Evolutionary conservation across 2,329 filamentous ascomycete genomes (phyloP).

Genomic region (Colletotrichum eremochloae): DNA sequence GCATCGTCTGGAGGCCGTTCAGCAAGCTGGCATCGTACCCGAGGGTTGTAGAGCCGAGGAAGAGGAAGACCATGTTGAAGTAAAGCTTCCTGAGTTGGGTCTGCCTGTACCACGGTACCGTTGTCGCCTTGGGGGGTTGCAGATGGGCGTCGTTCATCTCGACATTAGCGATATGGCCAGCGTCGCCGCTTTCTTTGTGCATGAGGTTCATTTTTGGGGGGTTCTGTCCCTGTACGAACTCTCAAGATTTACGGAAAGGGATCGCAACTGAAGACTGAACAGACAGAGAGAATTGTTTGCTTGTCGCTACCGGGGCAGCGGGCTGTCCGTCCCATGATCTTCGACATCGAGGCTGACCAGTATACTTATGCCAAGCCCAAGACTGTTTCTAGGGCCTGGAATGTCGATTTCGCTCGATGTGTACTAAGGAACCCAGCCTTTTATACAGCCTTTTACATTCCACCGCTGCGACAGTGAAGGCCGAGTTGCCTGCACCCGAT

Average conservation of each 20-base stretch:
- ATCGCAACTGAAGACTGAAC: too few species aligned
- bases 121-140: slow-evolving; percentile 23
- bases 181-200: slow-evolving; percentile 27
- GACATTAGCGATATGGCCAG: slow-evolving; percentile 18
- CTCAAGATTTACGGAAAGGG: neutral
- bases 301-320: slow-evolving; percentile 2
- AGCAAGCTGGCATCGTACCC: slow-evolving; percentile 61
- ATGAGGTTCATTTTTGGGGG: slow-evolving; percentile 21
- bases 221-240: neutral
- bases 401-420: slow-evolving; percentile 14
- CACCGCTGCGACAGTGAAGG: neutral
- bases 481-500: slow-evolving; percentile 4
- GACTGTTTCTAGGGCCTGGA: neutral
- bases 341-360: slow-evolving; percentile 5
- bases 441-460: neutral
- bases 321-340: neutral
- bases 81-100: slow-evolving; percentile 50
- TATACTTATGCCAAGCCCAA: slow-evolving; percentile 23
- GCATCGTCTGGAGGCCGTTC: slow-evolving; percentile 61
- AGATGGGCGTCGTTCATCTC: slow-evolving; percentile 5
- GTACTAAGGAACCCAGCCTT: neutral
- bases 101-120: slow-evolving; percentile 49
- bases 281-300: neutral
- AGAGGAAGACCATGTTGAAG: slow-evolving; percentile 50
- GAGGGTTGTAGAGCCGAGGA: slow-evolving; percentile 51